Conservation (phyloP, 2,329 filamentous ascomycete genomes). For the Fusarium anguioides region DNA sequence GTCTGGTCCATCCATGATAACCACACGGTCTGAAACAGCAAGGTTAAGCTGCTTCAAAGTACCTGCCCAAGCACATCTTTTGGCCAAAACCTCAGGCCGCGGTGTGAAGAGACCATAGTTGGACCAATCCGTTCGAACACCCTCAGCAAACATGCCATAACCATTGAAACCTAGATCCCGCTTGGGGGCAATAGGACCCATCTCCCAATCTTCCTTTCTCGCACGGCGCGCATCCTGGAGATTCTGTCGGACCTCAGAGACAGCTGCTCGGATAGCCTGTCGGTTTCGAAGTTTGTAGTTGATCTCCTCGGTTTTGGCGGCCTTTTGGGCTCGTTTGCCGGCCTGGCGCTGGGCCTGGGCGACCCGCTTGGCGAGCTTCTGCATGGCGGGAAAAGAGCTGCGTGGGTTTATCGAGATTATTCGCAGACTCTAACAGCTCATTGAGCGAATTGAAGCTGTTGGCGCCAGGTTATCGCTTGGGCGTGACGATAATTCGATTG, state of each 20-base stretch:
- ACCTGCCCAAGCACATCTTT: conserved; percentile 66
- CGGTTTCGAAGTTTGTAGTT: conserved; percentile 48
- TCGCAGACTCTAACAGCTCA: conserved; percentile 42
- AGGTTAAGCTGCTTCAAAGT: conserved; percentile 69
- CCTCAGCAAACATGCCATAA: conserved; percentile 66
- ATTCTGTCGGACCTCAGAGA: conserved; percentile 50
- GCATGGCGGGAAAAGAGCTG: conserved; percentile 62
- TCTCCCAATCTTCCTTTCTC: conserved; percentile 79
- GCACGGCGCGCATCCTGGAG: conserved; percentile 58
- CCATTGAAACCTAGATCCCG: conserved; percentile 73
- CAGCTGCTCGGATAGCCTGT: conserved; percentile 47
- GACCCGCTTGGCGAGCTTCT: conserved; percentile 76
- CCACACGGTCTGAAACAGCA: conserved; percentile 79
- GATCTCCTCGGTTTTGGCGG: conserved; percentile 47
- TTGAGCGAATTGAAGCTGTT: conserved; percentile 40
- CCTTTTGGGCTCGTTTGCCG: conserved; percentile 58
- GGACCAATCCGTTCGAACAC: conserved; percentile 52
- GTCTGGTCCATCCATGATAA: conserved; percentile 80
- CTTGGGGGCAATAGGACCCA: conserved; percentile 82
- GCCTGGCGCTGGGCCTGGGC: conserved; percentile 74
- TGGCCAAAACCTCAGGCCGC: conserved; percentile 51
- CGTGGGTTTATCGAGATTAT: conserved; percentile 14
- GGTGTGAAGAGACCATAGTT: conserved; percentile 46
- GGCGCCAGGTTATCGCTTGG: conserved; percentile 40
- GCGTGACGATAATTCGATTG: conserved; percentile 41